A percentile compares a stretch with the other conserved stretches of the same genome.
Conservation (phyloP, 2,329 filamentous ascomycete genomes). For the Xylaria multiplex region DNA sequence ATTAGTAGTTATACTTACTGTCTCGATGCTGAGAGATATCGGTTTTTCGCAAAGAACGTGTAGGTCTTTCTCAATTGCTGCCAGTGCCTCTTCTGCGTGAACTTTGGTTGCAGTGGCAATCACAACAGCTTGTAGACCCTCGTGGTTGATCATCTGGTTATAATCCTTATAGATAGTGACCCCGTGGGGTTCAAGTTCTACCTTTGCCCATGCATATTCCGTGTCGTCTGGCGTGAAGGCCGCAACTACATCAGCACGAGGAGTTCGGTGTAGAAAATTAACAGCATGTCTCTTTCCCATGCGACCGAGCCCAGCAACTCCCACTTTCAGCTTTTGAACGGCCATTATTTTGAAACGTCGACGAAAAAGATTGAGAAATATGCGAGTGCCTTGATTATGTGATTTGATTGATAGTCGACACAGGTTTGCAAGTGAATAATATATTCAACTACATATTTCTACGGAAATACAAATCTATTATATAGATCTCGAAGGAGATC, state of each 20-base stretch:
- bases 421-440: too few species aligned
- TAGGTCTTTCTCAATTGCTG: conserved; percentile 63
- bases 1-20: conserved; percentile 55
- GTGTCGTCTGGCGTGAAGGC: conserved; percentile 58
- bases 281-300: conserved; percentile 43
- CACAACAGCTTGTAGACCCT: conserved; percentile 55
- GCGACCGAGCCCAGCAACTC: conserved; percentile 14
- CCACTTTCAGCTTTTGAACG: conserved; percentile 16
- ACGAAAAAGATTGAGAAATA: not conserved
- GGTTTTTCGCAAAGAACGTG: conserved; percentile 71
- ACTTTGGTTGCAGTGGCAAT: conserved; percentile 58
- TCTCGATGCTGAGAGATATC: conserved; percentile 65
- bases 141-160: conserved; percentile 56
- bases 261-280: conserved; percentile 43
- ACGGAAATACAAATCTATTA: too few species aligned
- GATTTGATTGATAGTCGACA: too few species aligned
- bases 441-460: too few species aligned
- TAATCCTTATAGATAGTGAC: conserved; percentile 58
- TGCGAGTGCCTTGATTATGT: too few species aligned
- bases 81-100: conserved; percentile 66
- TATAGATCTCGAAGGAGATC: too few species aligned
- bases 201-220: conserved; percentile 57
- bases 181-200: conserved; percentile 53
- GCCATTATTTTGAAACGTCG: not conserved
- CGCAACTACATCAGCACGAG: conserved; percentile 60